phyloP scores from a whole-genome alignment of 768 basidiomycete genomes.

The Tylopilus plumbeoviolaceoides region DNA sequence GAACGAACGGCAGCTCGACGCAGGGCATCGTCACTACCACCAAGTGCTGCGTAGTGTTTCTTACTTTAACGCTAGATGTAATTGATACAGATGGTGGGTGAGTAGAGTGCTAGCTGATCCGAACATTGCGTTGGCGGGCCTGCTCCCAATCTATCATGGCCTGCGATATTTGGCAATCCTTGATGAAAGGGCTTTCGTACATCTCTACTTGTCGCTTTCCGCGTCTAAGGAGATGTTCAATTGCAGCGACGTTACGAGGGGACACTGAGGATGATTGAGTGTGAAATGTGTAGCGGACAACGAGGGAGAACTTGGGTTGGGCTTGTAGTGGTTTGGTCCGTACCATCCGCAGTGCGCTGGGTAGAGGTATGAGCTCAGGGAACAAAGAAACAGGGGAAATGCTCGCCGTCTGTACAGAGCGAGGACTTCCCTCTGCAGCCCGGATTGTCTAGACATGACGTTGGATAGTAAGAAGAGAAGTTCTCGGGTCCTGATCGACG shows the following conservation, averaged over 20 bases:
- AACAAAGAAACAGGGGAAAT: not conserved
- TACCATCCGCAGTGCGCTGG: constrained; percentile 74
- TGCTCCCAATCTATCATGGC: constrained; percentile 68
- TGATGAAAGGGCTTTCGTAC: constrained; percentile 64
- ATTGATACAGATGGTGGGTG: not conserved
- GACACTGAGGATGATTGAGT: constrained; percentile 57
- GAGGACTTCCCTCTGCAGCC: constrained; percentile 51
- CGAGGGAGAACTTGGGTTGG: constrained; percentile 62
- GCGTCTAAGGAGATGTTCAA: constrained; percentile 75
- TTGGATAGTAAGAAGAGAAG: not conserved
- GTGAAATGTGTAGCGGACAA: constrained; percentile 67
- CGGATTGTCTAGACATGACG: constrained; percentile 32
- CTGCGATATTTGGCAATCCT: constrained; percentile 69
- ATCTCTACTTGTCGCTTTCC: constrained; percentile 64
- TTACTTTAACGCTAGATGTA: not conserved
- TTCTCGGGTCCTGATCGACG: constrained; percentile 5
- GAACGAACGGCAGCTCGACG: constrained; percentile 18
- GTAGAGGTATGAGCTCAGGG: constrained; percentile 5
- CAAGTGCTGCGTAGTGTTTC: constrained; percentile 2
- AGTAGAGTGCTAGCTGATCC: constrained; percentile 8
- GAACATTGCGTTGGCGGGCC: constrained; percentile 13
- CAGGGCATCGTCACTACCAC: not conserved
- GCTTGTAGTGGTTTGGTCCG: constrained; percentile 57
- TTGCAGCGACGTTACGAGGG: constrained; percentile 59
- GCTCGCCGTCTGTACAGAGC: constrained; percentile 52